These are phyloP conservation scores for Thuja plicata DNA, from an alignment of 83 land plant genomes.

Conservation along the genomic window DNA sequence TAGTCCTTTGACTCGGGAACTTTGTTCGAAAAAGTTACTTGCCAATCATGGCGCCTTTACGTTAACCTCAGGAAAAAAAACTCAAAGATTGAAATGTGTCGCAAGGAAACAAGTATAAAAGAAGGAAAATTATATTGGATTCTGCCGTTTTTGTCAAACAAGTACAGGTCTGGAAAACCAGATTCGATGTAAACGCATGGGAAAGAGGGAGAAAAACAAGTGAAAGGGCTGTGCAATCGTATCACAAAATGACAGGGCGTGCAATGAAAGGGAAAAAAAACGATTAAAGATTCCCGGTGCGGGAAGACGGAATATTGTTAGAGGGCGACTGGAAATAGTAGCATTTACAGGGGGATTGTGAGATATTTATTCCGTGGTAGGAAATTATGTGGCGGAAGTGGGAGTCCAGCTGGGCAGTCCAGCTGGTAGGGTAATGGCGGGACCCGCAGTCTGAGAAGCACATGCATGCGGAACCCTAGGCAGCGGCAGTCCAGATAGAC, in stretches of 20 bases:
- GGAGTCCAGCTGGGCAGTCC: neutral
- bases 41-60: neutral
- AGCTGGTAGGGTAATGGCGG: neutral
- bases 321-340: neutral
- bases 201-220: no score
- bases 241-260: neutral
- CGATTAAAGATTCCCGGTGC: neutral
- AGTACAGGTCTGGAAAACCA: no score
- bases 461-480: constrained; percentile 2
- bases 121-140: neutral
- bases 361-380: neutral
- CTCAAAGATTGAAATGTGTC: neutral
- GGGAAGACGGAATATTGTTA: neutral
- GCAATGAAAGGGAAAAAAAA: neutral
- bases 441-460: neutral
- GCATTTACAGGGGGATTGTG: no score
- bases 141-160: neutral
- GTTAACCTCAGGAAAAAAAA: no score
- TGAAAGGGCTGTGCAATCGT: neutral
- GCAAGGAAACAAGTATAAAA: neutral
- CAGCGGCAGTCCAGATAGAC: constrained; percentile 1
- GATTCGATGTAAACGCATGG: no score
- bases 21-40: neutral
- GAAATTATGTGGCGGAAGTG: neutral
- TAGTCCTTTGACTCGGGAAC: neutral